These are phyloP conservation scores for Cercospora sesami DNA, from an alignment of 2,329 filamentous ascomycete genomes.

Conservation along the genomic window DNA sequence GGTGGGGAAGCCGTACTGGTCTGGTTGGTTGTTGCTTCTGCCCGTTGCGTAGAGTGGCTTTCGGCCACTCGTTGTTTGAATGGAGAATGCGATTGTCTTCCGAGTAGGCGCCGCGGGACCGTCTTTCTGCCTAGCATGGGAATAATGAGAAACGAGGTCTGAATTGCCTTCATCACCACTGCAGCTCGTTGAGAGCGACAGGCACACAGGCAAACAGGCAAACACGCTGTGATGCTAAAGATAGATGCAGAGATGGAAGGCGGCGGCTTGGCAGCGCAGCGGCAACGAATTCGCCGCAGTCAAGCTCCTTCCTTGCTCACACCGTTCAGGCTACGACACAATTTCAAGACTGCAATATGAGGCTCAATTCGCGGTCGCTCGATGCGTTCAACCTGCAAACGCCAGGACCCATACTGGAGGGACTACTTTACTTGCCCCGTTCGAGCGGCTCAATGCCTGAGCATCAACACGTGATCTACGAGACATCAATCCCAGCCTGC, in stretches of 20 bases:
- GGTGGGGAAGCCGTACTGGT: not conserved
- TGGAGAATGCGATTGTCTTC: not conserved
- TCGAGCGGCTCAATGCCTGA: not conserved
- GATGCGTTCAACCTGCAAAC: not conserved
- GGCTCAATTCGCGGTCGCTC: not conserved
- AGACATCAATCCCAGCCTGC: not conserved
- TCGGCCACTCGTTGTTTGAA: not conserved
- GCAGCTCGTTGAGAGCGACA: too few relatives aligned
- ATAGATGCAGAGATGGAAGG: not conserved
- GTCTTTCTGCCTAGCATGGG: not conserved
- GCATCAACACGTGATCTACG: not conserved
- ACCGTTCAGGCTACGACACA: not conserved
- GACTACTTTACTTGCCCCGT: not conserved
- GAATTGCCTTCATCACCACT: not conserved
- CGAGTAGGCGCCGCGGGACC: not conserved
- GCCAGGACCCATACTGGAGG: not conserved
- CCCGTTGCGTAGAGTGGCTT: not conserved
- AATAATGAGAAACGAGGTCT: not conserved
- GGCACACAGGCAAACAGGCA: too few relatives aligned
- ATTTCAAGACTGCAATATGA: not conserved
- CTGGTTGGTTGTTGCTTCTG: not conserved
- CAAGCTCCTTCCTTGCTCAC: not conserved
- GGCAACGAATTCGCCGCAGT: not conserved
- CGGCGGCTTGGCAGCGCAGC: not conserved
- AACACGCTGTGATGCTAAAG: not conserved